Evolutionary conservation across 225 moss, liverwort and hornwort species (phyloP).

Genomic region (Pseudoscleropodium purum): DNA sequence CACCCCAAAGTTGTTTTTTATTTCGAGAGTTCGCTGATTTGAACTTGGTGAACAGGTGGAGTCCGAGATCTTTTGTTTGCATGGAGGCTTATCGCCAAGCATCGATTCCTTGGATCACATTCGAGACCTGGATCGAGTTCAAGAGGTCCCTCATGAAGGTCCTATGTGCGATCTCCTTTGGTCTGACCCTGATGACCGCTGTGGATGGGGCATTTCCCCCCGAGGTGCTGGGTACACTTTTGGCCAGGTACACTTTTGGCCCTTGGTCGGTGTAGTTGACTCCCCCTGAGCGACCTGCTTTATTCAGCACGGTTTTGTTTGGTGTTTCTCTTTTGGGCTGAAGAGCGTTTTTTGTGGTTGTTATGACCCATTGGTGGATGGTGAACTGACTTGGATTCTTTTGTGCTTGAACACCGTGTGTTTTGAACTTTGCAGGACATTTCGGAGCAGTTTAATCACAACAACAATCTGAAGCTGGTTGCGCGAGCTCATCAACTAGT

Average conservation of each 20-base stretch:
- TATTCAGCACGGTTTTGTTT: not conserved
- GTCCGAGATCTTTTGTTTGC: conserved; percentile 76
- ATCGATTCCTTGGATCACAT: conserved; percentile 78
- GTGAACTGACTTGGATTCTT: no score
- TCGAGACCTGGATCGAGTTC: conserved; percentile 77
- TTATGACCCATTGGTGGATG: not conserved
- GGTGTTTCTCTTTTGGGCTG: not conserved
- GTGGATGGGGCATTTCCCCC: conserved; percentile 84
- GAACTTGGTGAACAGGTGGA: not conserved
- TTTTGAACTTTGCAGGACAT: conserved; percentile 29
- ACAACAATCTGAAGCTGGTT: conserved; percentile 69
- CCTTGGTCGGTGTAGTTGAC: not conserved
- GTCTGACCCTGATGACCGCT: conserved; percentile 82
- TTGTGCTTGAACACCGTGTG: no score
- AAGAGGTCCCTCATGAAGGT: conserved; percentile 80
- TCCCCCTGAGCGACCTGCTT: no score
- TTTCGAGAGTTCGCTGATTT: not conserved
- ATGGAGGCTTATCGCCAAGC: conserved; percentile 69
- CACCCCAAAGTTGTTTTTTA: not conserved
- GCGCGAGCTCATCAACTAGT: conserved; percentile 85
- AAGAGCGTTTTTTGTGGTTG: not conserved
- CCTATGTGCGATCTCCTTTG: conserved; percentile 85
- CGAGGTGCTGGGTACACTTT: conserved; percentile 83
- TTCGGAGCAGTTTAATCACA: conserved; percentile 82
- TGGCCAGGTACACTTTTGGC: conserved; percentile 21